phyloP scores from a whole-genome alignment of 306 rosid species.

The Trifolium fragiferum region DNA sequence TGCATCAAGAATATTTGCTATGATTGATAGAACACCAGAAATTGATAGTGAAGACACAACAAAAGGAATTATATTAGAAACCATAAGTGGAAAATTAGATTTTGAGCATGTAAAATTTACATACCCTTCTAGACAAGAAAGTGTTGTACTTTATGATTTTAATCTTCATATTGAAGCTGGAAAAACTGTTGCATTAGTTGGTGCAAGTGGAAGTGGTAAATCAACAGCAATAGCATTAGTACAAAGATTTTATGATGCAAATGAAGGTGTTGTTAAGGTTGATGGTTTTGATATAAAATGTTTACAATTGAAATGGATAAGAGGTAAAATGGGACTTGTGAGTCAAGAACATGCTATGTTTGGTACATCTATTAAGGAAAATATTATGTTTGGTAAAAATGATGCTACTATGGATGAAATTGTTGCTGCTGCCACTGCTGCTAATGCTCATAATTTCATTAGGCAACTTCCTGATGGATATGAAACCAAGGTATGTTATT shows the following conservation, averaged over 20 bases:
- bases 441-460: slow-evolving; percentile 93
- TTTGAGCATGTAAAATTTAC: slow-evolving; percentile 73
- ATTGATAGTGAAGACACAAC: slow-evolving; percentile 74
- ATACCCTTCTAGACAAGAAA: slow-evolving; percentile 85
- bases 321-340: slow-evolving; percentile 91
- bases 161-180: slow-evolving; percentile 82
- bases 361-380: slow-evolving; percentile 86
- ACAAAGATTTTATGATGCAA: slow-evolving; percentile 82
- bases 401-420: slow-evolving; percentile 89
- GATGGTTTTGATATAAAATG: slow-evolving; percentile 80
- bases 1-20: slow-evolving; percentile 66
- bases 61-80: slow-evolving; percentile 57
- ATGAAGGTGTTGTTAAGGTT: slow-evolving; percentile 67
- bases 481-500: slow-evolving; percentile 76
- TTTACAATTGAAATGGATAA: slow-evolving; percentile 75
- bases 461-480: slow-evolving; percentile 93
- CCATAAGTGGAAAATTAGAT: slow-evolving; percentile 64
- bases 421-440: slow-evolving; percentile 77
- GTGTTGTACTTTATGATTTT: slow-evolving; percentile 67
- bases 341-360: slow-evolving; percentile 97
- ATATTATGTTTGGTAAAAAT: slow-evolving; percentile 85
- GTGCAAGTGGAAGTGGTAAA: slow-evolving; percentile 95
- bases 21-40: slow-evolving; percentile 69
- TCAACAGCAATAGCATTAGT: slow-evolving; percentile 85
- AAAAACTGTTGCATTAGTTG: slow-evolving; percentile 85